Evolutionary conservation across 1,284 basidiomycete genomes (phyloP).

Genomic region (Caloboletus inedulis): DNA sequence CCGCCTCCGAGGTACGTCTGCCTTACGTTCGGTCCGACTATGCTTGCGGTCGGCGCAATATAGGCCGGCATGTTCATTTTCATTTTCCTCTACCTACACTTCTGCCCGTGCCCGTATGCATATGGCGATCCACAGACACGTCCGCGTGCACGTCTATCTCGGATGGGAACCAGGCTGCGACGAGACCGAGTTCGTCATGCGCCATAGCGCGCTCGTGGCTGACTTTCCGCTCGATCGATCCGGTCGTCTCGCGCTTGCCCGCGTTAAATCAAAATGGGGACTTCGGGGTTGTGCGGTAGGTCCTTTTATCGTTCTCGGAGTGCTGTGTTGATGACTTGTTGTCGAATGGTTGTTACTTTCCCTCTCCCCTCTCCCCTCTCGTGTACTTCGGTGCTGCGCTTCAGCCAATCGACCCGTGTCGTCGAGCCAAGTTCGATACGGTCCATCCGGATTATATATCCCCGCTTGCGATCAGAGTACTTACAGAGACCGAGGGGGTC

Average conservation of each 20-base stretch:
- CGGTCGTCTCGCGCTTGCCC: conserved; percentile 20
- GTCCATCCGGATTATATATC: conserved; percentile 26
- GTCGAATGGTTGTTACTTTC: not conserved
- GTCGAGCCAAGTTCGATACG: conserved; percentile 25
- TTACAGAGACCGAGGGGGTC: conserved; percentile 27
- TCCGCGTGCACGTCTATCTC: conserved; percentile 33
- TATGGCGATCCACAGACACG: conserved; percentile 19
- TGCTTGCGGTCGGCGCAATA: not conserved
- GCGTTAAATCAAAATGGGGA: conserved; percentile 22
- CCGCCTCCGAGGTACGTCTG: conserved; percentile 23
- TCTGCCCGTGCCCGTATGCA: not conserved
- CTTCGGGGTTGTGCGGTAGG: conserved; percentile 23
- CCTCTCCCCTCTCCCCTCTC: too few relatives aligned
- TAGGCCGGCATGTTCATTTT: too few relatives aligned
- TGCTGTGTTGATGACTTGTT: not conserved
- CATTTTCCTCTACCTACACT: not conserved
- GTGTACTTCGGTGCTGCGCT: not conserved
- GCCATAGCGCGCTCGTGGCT: conserved; percentile 25
- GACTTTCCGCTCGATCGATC: conserved; percentile 26
- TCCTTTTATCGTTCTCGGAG: not conserved
- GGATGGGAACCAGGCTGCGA: conserved; percentile 29
- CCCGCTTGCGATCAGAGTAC: conserved; percentile 27
- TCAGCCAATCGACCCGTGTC: conserved; percentile 30
- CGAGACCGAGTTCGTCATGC: conserved; percentile 31
- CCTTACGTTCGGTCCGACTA: not conserved